Conservation (phyloP, 495 filamentous ascomycete species). For the Aspergillus leporis region DNA sequence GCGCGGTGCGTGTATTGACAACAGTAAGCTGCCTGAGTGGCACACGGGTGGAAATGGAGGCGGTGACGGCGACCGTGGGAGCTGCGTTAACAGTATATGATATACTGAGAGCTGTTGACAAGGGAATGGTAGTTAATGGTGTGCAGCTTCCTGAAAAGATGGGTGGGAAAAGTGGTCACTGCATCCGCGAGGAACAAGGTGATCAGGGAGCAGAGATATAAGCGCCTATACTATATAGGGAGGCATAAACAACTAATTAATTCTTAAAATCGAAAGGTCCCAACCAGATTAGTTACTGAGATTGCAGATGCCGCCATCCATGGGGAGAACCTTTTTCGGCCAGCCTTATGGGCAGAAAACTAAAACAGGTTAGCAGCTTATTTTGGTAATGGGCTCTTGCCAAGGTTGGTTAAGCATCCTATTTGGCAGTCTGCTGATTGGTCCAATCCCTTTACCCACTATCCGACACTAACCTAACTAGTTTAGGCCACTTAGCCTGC, state of each 20-base stretch:
- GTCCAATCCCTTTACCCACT: no score
- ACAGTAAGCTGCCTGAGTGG: conserved; percentile 79
- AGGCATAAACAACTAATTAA: no score
- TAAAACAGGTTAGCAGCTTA: no score
- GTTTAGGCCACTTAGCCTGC: no score
- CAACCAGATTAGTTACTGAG: no score
- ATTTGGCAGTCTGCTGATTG: background rate
- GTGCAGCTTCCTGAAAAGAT: conserved; percentile 77
- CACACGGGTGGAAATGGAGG: conserved; percentile 98
- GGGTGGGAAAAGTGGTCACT: conserved; percentile 83
- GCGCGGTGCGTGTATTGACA: conserved; percentile 65
- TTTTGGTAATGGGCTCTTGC: background rate
- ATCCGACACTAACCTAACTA: no score
- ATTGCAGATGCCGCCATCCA: background rate
- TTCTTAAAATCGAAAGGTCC: background rate
- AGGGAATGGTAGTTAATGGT: conserved; percentile 69
- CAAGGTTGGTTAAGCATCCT: background rate
- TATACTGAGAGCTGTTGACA: conserved; percentile 97
- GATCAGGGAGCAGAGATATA: background rate
- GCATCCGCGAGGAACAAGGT: conserved; percentile 41
- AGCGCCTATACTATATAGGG: no score
- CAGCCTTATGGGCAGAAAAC: background rate
- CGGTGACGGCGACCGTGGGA: conserved; percentile 75
- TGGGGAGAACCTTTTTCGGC: background rate
- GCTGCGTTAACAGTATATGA: conserved; percentile 89